Conservation (phyloP, 345 rosid genomes). For the Limnanthes douglasii region DNA sequence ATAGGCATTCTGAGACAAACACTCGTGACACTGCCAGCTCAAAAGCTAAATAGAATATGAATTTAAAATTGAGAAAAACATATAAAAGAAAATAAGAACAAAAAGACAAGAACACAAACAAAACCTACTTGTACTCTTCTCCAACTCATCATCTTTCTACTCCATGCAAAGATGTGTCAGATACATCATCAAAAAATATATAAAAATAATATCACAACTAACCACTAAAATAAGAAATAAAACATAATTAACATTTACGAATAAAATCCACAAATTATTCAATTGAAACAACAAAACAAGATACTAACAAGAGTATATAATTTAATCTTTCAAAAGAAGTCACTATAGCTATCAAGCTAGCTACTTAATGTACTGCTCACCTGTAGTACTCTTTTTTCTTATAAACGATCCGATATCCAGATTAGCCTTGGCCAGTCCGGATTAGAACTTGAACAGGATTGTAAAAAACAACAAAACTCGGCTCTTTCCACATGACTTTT, state of each 20-base stretch:
- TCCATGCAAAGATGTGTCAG: slow-evolving; percentile 13
- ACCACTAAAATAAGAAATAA: neutral
- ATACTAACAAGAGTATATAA: neutral
- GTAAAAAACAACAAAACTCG: slow-evolving; percentile 6
- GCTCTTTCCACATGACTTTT: slow-evolving; percentile 7
- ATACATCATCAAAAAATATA: neutral
- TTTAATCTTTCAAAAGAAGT: neutral
- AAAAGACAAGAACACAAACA: slow-evolving; percentile 20
- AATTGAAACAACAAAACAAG: neutral
- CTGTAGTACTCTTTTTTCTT: no score
- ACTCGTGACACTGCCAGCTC: slow-evolving; percentile 32
- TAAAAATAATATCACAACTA: neutral
- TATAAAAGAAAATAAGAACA: slow-evolving; percentile 21
- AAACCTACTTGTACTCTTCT: slow-evolving; percentile 24
- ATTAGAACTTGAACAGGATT: neutral
- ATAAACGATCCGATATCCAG: no score
- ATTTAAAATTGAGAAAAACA: slow-evolving; percentile 20
- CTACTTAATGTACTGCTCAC: no score
- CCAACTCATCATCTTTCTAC: slow-evolving; percentile 23
- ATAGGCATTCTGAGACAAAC: slow-evolving; percentile 25
- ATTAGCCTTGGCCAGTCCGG: no score
- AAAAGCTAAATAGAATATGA: no score
- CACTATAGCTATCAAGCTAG: no score
- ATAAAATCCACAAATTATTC: slow-evolving; percentile 6
- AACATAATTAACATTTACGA: neutral